Percentiles rank a stretch among this genome's conserved stretches.
These are phyloP conservation scores for Botrytis paeoniae DNA, from an alignment of 2,329 filamentous ascomycete species.

Conservation along the genomic window DNA sequence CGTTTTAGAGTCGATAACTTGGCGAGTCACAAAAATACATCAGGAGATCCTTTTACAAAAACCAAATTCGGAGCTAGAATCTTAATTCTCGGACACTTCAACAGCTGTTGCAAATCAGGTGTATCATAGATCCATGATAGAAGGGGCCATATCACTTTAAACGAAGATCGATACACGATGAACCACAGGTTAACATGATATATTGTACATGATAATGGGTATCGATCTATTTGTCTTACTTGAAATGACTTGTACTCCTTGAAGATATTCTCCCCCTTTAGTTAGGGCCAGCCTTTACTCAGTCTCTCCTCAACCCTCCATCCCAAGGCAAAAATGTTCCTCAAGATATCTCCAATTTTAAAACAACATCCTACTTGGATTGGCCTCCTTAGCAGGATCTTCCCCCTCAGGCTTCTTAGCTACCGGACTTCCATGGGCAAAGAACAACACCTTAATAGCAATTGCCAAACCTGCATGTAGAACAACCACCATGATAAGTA, in stretches of 20 bases:
- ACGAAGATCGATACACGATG: too few species aligned
- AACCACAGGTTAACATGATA: not conserved
- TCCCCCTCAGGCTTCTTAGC: slow-evolving; percentile 23
- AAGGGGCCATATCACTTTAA: not conserved
- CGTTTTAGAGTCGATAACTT: too few species aligned
- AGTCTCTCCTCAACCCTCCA: not conserved
- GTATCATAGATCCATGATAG: not conserved
- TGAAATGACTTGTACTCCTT: not conserved
- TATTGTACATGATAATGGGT: slow-evolving; percentile 10
- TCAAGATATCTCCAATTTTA: not conserved
- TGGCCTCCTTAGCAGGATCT: slow-evolving; percentile 19
- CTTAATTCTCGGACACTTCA: not conserved
- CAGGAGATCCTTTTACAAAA: not conserved
- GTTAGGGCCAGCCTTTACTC: not conserved
- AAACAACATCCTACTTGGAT: slow-evolving; percentile 21
- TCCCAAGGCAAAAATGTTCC: not conserved
- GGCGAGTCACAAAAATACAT: not conserved
- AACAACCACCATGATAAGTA: slow-evolving; percentile 78
- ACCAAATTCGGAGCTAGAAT: not conserved
- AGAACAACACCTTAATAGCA: slow-evolving; percentile 96
- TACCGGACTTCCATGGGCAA: slow-evolving; percentile 71
- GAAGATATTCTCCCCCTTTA: not conserved
- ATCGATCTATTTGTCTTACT: slow-evolving; percentile 12
- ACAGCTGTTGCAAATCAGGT: not conserved
- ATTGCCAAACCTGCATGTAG: slow-evolving; percentile 88